Base-by-base conservation (phyloP, 129 eudicot genomes). In the Erigeron canadensis region DNA sequence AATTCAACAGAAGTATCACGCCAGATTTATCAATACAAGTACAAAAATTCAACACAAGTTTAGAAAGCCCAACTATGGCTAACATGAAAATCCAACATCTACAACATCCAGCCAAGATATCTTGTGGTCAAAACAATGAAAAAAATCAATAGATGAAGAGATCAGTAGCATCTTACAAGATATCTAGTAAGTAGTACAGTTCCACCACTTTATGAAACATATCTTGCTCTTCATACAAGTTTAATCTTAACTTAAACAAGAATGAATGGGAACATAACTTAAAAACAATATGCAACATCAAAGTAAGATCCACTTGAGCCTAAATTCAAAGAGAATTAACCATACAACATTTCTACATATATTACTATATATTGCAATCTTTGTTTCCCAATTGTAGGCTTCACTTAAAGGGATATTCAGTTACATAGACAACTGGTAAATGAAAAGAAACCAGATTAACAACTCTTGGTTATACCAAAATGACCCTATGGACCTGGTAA, bases 261-360 rank as follows among this genome's bases (percentile, higher is more conserved):
- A 0, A 44, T 44, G 6, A 7, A 44, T 6, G 11, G 8, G 6
- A 44, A 44, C 48, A 44, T 23, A 58, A 10, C 28, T 41, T 41
- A 18, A 65, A 1, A 42, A 37, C n/a, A 58, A 68, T 50, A 66
- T 66, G 17, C 7, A 64, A 64, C 53, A 23, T 57, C 42, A 71
- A 41, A 56, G 23, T 48, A 10, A 51, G 34, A 56, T 56, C 42
- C 34, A 41, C 56, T 70, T 21, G 42, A 55, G 43, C 13, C 55
- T 12, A 44, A 70, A 56, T n/a, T 15, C 41, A 42, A 12, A 21
- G 18, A 38, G 21, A 15, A 58, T 57, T n/a, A 56, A 43, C 34
- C 56, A 22, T 57, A 4, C 5, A 57, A 43, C 48, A 47, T 34
- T 22, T 51, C 61, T 10, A 17, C 62, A 61, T 65, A 61, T 15